Evolutionary conservation across 805 yeast species (phyloP).

Genomic region (Henningerozyma blattae): DNA sequence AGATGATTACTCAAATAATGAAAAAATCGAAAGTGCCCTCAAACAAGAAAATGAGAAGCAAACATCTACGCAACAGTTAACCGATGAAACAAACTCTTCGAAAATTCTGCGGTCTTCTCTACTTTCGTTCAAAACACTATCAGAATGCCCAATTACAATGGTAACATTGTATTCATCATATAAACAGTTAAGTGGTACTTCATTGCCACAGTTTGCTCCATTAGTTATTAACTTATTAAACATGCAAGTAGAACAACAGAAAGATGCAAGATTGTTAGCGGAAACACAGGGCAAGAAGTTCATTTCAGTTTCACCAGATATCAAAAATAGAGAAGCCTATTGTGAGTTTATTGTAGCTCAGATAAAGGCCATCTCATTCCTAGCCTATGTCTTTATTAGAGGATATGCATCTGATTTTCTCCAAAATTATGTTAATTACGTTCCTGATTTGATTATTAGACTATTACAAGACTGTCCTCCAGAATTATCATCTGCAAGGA

Average conservation of each 20-base stretch:
- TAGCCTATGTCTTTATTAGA: constrained; percentile 84
- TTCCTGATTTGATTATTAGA: constrained; percentile 81
- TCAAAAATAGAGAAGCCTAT: constrained; percentile 65
- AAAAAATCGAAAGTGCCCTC: not conserved
- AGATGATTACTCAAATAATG: constrained; percentile 3
- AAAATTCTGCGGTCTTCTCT: constrained; percentile 54
- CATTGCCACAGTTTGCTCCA: constrained; percentile 71
- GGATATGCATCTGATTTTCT: constrained; percentile 63
- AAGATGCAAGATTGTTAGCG: constrained; percentile 45
- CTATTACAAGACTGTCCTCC: constrained; percentile 91
- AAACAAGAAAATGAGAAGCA: not conserved
- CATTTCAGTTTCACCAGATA: constrained; percentile 62
- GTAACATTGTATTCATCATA: constrained; percentile 85
- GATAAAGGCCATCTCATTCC: constrained; percentile 89
- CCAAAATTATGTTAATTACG: constrained; percentile 41
- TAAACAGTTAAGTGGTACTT: constrained; percentile 57
- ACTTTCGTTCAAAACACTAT: constrained; percentile 77
- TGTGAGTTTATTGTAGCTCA: constrained; percentile 88
- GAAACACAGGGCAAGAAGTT: constrained; percentile 45
- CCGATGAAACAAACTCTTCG: constrained; percentile 1
- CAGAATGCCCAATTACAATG: constrained; percentile 96
- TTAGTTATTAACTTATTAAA: constrained; percentile 62
- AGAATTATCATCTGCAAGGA: constrained; percentile 81
- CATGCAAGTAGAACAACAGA: constrained; percentile 76
- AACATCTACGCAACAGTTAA: not conserved